These are phyloP conservation scores for Solanum pimpinellifolium DNA, from an alignment of 257 asterid species.

Conservation along the genomic window DNA sequence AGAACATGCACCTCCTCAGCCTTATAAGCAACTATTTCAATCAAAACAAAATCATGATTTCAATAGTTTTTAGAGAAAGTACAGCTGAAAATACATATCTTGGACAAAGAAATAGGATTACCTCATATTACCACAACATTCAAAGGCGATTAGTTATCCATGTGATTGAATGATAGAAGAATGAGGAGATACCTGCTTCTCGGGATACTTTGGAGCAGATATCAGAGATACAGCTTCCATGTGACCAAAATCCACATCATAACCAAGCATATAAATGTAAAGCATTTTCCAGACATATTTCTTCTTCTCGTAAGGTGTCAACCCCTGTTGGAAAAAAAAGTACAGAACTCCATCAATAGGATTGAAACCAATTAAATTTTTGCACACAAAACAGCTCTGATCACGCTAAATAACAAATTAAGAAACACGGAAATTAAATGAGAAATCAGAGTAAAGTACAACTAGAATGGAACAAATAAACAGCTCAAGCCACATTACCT, in stretches of 20 bases:
- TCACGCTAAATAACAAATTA: background rate
- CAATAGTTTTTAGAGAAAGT: background rate
- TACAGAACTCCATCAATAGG: background rate
- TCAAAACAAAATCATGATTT: background rate
- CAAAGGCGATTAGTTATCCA: background rate
- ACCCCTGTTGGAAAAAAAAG: constrained; percentile 40
- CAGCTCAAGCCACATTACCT: background rate
- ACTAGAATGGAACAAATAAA: background rate
- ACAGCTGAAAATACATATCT: background rate
- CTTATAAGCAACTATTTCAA: background rate
- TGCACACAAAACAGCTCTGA: background rate
- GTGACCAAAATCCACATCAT: constrained; percentile 99
- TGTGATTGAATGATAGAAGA: background rate
- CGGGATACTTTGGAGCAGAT: constrained; percentile 99
- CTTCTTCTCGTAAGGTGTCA: constrained; percentile 93
- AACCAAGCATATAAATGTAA: constrained; percentile 96
- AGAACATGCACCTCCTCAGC: background rate
- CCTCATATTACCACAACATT: background rate
- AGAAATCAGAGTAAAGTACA: background rate
- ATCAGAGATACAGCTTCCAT: constrained; percentile 98
- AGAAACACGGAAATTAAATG: background rate
- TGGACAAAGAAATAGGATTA: background rate
- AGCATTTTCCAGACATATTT: constrained; percentile 99
- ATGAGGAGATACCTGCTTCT: constrained; percentile 67
- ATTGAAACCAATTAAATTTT: background rate